Conservation (phyloP, 2,329 filamentous ascomycete genomes). For the Ceratocystis smalleyi region DNA sequence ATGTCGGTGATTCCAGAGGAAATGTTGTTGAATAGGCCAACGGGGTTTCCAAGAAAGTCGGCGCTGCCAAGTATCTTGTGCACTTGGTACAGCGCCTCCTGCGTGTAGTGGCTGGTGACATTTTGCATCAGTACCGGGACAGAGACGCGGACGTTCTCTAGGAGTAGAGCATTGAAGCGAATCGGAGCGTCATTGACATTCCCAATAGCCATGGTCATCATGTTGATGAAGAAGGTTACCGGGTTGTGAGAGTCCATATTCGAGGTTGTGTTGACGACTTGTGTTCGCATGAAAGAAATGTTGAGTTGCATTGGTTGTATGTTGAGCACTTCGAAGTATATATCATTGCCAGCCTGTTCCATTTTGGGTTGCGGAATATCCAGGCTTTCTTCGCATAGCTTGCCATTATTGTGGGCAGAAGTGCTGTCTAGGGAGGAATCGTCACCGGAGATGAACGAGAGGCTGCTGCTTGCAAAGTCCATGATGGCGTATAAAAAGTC, state of each 20-base stretch:
- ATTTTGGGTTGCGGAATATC: constrained; percentile 85
- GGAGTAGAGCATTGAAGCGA: constrained; percentile 77
- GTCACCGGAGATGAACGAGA: constrained; percentile 39
- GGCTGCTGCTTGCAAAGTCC: constrained; percentile 79
- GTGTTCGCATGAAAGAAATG: constrained; percentile 90
- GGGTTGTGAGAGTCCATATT: constrained; percentile 82
- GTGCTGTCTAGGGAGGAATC: not conserved
- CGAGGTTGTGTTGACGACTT: constrained; percentile 90
- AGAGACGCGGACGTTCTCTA: constrained; percentile 90
- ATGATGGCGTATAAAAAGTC: constrained; percentile 95
- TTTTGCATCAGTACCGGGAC: constrained; percentile 70
- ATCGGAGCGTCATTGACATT: constrained; percentile 98
- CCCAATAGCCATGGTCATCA: constrained; percentile 97
- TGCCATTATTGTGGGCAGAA: constrained; percentile 39
- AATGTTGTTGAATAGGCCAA: constrained; percentile 95
- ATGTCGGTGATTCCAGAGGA: constrained; percentile 94
- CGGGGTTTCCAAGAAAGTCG: constrained; percentile 93
- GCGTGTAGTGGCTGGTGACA: constrained; percentile 86
- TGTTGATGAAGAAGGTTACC: constrained; percentile 96
- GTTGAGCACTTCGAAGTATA: constrained; percentile 95
- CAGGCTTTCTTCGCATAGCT: constrained; percentile 74
- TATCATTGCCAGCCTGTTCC: constrained; percentile 73
- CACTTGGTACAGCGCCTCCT: constrained; percentile 88
- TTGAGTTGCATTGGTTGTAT: constrained; percentile 97
- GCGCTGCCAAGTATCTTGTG: constrained; percentile 95